These are phyloP conservation scores for Ulota crispa DNA, from an alignment of 225 moss, liverwort and hornwort species.

Conservation along the genomic window DNA sequence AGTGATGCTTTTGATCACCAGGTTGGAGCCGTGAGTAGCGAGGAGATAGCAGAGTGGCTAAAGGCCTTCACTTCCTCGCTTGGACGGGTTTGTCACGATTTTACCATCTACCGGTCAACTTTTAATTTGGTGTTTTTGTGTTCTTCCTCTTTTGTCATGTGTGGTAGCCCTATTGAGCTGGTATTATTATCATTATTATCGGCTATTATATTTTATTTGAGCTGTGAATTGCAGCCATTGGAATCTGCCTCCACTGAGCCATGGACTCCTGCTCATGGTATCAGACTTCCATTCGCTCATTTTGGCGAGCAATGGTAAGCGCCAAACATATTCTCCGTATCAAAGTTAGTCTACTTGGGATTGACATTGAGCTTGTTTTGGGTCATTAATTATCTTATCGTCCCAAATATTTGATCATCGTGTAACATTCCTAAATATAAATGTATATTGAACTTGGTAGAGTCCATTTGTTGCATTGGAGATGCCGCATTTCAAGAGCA, in stretches of 20 bases:
- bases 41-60: constrained; percentile 76
- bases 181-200: constrained; percentile 10
- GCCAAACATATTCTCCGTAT: constrained; percentile 2
- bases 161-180: background rate
- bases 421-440: background rate
- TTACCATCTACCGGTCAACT: background rate
- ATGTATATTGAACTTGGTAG: constrained; percentile 14
- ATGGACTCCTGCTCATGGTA: constrained; percentile 51
- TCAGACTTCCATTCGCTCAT: constrained; percentile 43
- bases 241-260: constrained; percentile 46
- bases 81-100: constrained; percentile 41
- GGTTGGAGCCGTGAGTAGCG: constrained; percentile 66
- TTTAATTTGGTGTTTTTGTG: background rate
- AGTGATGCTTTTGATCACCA: constrained; percentile 20
- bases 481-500: background rate
- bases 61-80: constrained; percentile 67
- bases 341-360: constrained; percentile 12
- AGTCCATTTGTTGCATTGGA: background rate
- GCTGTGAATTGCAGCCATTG: constrained; percentile 47
- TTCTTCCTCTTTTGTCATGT: background rate
- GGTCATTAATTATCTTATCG: background rate
- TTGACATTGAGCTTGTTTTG: background rate
- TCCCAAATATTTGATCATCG: background rate
- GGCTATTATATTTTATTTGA: constrained; percentile 6
- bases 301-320: constrained; percentile 59